Conservation (phyloP, 306 rosid genomes). For the Datisca glomerata region DNA sequence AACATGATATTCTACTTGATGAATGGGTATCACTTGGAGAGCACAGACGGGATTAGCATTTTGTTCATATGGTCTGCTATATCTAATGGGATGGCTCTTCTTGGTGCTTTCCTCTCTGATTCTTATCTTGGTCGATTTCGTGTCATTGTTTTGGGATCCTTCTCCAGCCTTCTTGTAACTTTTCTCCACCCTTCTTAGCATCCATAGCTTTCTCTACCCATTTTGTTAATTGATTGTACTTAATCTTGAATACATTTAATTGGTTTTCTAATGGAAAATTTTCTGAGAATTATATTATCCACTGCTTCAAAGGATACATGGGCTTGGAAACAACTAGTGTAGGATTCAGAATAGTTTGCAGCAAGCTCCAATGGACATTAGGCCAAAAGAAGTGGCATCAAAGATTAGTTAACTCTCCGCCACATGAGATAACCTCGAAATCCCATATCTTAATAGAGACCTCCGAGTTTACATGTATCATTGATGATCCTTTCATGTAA, state of each 20-base stretch:
- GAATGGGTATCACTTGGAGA: not conserved
- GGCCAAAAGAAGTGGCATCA: no score
- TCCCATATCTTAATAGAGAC: no score
- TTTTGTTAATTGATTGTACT: no score
- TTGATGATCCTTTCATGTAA: not conserved
- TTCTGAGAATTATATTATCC: no score
- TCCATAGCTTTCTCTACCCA: not conserved
- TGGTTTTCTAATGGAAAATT: not conserved
- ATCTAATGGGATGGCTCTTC: not conserved
- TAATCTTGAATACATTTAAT: no score
- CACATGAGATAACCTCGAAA: no score
- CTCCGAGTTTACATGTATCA: no score
- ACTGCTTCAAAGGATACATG: no score
- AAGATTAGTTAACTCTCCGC: no score
- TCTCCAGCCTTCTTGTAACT: constrained; percentile 1
- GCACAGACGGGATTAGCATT: not conserved
- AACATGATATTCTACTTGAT: constrained; percentile 4
- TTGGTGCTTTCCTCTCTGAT: constrained; percentile 5
- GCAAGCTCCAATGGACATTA: no score
- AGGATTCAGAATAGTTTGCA: no score
- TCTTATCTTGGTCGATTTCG: constrained; percentile 7
- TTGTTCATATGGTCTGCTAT: not conserved
- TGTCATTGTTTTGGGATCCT: not conserved
- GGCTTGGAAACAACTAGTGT: no score
- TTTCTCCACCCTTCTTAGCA: not conserved